phyloP scores from a whole-genome alignment of 768 basidiomycete species.

The Russula sp. region DNA sequence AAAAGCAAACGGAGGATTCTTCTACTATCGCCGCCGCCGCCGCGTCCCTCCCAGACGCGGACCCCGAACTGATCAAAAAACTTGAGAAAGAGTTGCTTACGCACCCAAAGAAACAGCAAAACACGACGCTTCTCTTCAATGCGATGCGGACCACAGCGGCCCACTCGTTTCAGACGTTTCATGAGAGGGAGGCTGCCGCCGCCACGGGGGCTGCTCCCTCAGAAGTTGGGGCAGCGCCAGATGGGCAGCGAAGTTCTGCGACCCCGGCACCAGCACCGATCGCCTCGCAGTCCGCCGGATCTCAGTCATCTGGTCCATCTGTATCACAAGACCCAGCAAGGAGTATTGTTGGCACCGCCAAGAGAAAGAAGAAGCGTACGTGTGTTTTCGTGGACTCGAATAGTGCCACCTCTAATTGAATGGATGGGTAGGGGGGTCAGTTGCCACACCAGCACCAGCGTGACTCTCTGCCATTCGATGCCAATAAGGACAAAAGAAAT shows the following conservation, averaged over 20 bases:
- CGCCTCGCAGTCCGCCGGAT: constrained; percentile 34
- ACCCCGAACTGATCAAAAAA: constrained; percentile 17
- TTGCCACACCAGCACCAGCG: constrained; percentile 15
- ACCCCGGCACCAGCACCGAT: constrained; percentile 37
- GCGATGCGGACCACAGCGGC: constrained; percentile 79
- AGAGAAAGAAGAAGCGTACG: constrained; percentile 78
- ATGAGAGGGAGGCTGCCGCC: constrained; percentile 39
- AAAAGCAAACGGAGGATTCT: constrained; percentile 39
- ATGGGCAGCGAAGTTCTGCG: constrained; percentile 34
- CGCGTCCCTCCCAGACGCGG: constrained; percentile 20
- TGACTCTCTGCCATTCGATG: not conserved
- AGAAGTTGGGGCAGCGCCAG: constrained; percentile 6
- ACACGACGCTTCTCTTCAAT: constrained; percentile 63
- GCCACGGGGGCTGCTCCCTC: constrained; percentile 31
- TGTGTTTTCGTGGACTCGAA: constrained; percentile 33
- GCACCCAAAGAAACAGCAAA: constrained; percentile 57
- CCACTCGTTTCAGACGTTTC: constrained; percentile 57
- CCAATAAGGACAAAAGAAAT: not conserved
- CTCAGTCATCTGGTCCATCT: constrained; percentile 40
- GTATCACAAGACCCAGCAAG: constrained; percentile 49
- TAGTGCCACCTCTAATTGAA: not conserved
- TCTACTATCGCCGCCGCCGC: not conserved
- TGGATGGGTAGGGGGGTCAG: constrained; percentile 15
- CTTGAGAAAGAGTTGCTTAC: constrained; percentile 23
- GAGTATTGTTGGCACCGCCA: constrained; percentile 51